Evolutionary conservation across 1,139 yeast species (phyloP).

Genomic region (Lodderomyces elongisporus): DNA sequence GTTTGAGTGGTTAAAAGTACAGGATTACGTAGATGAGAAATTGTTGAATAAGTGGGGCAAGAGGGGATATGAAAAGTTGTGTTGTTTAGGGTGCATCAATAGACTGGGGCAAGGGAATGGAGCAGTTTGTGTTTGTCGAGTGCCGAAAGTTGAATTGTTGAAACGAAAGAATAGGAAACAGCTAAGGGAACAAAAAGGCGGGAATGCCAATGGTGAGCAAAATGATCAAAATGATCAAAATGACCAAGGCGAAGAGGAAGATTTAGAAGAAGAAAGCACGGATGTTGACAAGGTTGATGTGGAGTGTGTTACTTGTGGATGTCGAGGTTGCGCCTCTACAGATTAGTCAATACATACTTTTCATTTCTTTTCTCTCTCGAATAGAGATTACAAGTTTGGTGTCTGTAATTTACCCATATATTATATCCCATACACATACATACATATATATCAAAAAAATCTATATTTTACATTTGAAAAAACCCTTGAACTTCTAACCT

Average conservation of each 20-base stretch:
- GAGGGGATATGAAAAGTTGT: constrained; percentile 80
- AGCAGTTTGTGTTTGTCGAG: constrained; percentile 78
- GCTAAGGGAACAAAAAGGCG: background rate
- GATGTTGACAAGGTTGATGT: constrained; percentile 21
- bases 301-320: constrained; percentile 84
- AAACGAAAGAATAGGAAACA: constrained; percentile 20
- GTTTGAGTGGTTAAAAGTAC: constrained; percentile 72
- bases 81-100: constrained; percentile 76
- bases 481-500: constrained; percentile 1
- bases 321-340: constrained; percentile 82
- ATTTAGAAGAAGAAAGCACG: background rate
- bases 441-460: too few relatives aligned
- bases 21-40: constrained; percentile 62
- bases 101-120: constrained; percentile 32
- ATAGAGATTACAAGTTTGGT: background rate
- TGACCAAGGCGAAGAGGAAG: background rate
- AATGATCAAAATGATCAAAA: background rate
- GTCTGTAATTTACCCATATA: too few relatives aligned
- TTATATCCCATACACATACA: too few relatives aligned
- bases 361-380: too few relatives aligned
- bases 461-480: too few relatives aligned
- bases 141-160: constrained; percentile 56
- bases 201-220: background rate
- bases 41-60: constrained; percentile 90
- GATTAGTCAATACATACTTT: constrained; percentile 48